Evolutionary conservation across 805 yeast species (phyloP), one percentile per base, ranked within the genome.

Genomic region (Blastobotrys americana): DNA sequence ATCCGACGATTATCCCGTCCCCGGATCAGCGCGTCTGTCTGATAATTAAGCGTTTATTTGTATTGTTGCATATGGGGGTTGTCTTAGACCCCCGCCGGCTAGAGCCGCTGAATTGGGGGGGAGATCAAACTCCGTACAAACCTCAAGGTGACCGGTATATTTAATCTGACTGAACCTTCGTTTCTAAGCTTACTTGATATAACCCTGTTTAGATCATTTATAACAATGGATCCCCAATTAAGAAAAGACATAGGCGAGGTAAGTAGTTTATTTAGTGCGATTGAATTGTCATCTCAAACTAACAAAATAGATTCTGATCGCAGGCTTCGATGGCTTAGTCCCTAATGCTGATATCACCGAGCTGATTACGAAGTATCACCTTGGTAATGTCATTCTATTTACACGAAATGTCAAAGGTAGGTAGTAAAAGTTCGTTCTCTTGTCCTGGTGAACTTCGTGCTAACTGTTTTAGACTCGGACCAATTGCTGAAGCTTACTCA

Each of bases 251-350:
- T 40, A 8, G 43, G 43, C 2, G 37, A 40, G 34, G 41, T 39
- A 23, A 23, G 41, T 13, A 20, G 16, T 13, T 21, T 3, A 22
- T 18, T 13, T 3, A 4, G 15, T 3, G 8, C 17, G 18, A 3
- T 38, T 54, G 13, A 80, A 81, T n/a, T 25, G 8, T 13, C 13
- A 13, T 13, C 13, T 8, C 31, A 8, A 25, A 25, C 31, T 76
- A 73, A 57, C 31, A 8, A 25, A 25, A 8, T 76, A 73, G 57
- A 67, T 77, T 18, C 60, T 77, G 17, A 65, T 78, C 48, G 80
- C 75, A 8, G 82, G 82, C 18, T 77, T 77, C 51, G 74, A 73
- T 51, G 82, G 80, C 2, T 67, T 73, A 16, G 64, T 65, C 3
- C 76, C 76, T 4, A 70, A 76, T 0, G 67, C 70, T 3, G 78